Evolutionary conservation across 495 filamentous ascomycete genomes (phyloP), one percentile per base, ranked within the genome.

Genomic region (Trypethelium eluteriae): DNA sequence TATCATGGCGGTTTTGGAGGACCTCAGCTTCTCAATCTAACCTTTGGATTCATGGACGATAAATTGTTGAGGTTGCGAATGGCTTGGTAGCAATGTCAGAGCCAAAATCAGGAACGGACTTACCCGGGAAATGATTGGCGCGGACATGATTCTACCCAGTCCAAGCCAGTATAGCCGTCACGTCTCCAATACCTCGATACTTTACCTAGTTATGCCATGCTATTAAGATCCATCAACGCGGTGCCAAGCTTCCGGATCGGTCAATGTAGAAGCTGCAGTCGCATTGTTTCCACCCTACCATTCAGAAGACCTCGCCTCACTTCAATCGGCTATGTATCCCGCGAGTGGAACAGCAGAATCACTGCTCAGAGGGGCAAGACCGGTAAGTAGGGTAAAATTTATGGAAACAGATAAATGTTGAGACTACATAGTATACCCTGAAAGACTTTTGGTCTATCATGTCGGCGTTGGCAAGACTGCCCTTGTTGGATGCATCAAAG

Each of bases 371-470:
- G 36, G 53, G 25, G 53, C n/a, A 59, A 59, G 32, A 11, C 53
- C 6, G 32, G 53, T 59, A 36, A 59, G 53, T 9, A 59, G 18
- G 49, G 18, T 5, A 36, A 36, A 11, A 36, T 3, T 36, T 36
- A 10, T 36, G 36, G 6, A 44, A 14, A 14, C 32, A 35, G 6
- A 59, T 9, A 1, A 5, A 34, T 18, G 14, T 32, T 59, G 53
- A 59, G 32, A 34, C 3, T 7, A 7, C 5, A 14, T 9, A 59
- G 53, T 59, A 59, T 80, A 78, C 68, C 83, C 84, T 0, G 88
- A 90, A 70, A 79, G 79, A 14, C 78, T 92, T 10, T 78, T 89
- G 66, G 81, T 93, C 67, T 93, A 89, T 71, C 84, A 90, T 80
- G 86, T 85, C 49, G 89, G 90, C 68, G 87, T 84, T 7, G 80